A percentile compares a stretch with the other conserved stretches of the same genome.
Evolutionary conservation across 176 grass and related monocot genomes (phyloP).

Genomic region (sorghum (Sorghum bicolor)): Sorghum_bicolor_NCBIv3 NC_012870.2:64326501-64327000

Average conservation of each 20-base stretch:
- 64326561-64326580: neutral
- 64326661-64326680: neutral
- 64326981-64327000: neutral
- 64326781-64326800: conserved; percentile 31
- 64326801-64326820: conserved; percentile 12
- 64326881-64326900: neutral
- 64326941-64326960: neutral
- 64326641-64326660: conserved; percentile 14
- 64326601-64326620: neutral
- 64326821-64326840: neutral
- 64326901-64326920: neutral
- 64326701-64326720: neutral
- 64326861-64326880: neutral
- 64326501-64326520: no score
- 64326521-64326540: no score
- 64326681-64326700: neutral
- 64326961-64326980: neutral
- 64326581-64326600: conserved; percentile 12
- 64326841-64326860: neutral
- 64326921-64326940: neutral
- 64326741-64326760: neutral
- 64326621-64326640: neutral
- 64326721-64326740: neutral
- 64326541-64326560: no score
- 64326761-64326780: conserved; percentile 37